Base-by-base conservation (phyloP, 345 rosid genomes). In the Boechera divaricarpa region DNA sequence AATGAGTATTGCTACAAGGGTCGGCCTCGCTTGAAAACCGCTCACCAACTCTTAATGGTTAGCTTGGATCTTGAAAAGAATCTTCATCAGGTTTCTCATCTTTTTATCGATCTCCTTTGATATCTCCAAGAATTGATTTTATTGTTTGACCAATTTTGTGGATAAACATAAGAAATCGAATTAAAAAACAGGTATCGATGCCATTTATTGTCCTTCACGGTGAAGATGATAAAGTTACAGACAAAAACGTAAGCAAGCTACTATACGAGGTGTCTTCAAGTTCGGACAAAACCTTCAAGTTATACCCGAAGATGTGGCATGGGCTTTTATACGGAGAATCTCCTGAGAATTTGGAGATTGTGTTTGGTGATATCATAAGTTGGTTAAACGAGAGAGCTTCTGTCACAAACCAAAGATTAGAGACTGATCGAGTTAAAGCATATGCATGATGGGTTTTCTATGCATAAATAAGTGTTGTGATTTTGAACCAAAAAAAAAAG, bases 261-360 rank as follows among this genome's bases (percentile, higher is more conserved):
- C 79, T 94, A 5, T 78, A 71, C 42, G 70, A 79, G 1, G 80
- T 77, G 1, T 85, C 98, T 7, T 77, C 85, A 13, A 87, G 92
- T 77, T 13, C 76, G 0, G 97, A 91, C 87, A 94, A 94, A 83
- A 86, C 89, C 33, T 70, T 94, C 18, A 91, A 90, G 84, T 35
- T 90, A 55, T 94, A 94, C 58, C 88, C 89, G 0, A 87, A 68
- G 0, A 94, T 92, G 97, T 94, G 97, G 98, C 98, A 94, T 32
- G 97, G 98, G 0, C 57, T 94, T 61, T 85, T 94, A 0, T 94
- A 90, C 7, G 98, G 97, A 4, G 97, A 94, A 64, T 63, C 91
- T n/a, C 68, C 67, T 7, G 81, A 85, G 31, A 94, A 92, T 77
- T 83, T 83, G 28, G 86, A 90, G 28, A 70, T 72, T 11, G 98